phyloP scores from a whole-genome alignment of 2,329 filamentous ascomycete species.

The Exophiala dermatitidis region DNA sequence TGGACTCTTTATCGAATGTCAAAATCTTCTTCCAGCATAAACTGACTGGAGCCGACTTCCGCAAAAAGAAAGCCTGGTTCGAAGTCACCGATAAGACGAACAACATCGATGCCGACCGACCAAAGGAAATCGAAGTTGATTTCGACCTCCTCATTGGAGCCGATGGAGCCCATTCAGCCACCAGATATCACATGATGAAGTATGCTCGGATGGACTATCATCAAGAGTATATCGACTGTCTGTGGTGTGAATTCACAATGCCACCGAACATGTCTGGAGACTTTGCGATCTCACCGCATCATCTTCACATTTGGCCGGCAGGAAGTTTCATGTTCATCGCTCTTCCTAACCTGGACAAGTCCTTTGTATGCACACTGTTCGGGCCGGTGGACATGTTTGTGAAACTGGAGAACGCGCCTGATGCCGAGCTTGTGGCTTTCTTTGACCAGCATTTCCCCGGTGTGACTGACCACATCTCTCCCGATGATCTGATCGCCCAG shows the following conservation, averaged over 20 bases:
- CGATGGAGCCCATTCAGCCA: constrained; percentile 88
- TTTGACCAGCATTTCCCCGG: constrained; percentile 84
- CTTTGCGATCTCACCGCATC: constrained; percentile 81
- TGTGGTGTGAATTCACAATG: constrained; percentile 96
- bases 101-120: constrained; percentile 33
- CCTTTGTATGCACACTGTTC: constrained; percentile 93
- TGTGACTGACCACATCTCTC: constrained; percentile 56
- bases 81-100: constrained; percentile 45
- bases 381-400: constrained; percentile 65
- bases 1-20: constrained; percentile 81
- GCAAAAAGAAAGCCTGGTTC: constrained; percentile 74
- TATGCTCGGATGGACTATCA: constrained; percentile 81
- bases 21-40: constrained; percentile 91
- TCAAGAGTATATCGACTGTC: constrained; percentile 89
- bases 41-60: constrained; percentile 81
- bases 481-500: constrained; percentile 61
- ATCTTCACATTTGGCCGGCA: constrained; percentile 95
- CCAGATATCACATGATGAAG: constrained; percentile 94
- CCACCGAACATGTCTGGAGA: constrained; percentile 42
- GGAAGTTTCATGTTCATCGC: constrained; percentile 97
- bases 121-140: constrained; percentile 67
- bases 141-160: constrained; percentile 93
- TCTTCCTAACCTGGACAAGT: constrained; percentile 78
- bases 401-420: constrained; percentile 56
- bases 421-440: constrained; percentile 53